Evolutionary conservation across 176 grass and related monocot species (phyloP), one percentile per base, ranked within the genome.

Genomic region (Rhynchospora pubera): DNA sequence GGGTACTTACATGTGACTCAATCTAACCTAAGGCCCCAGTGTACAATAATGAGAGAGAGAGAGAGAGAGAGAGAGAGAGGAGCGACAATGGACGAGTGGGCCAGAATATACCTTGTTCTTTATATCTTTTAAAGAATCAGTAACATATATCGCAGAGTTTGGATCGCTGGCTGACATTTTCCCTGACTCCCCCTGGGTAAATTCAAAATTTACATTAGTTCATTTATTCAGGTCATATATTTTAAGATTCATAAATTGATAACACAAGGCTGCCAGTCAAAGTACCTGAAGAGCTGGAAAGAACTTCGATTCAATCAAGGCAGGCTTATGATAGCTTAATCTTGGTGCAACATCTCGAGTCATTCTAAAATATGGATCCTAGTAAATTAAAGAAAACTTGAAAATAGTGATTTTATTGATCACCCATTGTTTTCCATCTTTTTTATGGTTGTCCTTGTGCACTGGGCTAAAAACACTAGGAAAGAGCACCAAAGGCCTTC

Each of bases 361-460:
- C 96, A 99, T 99, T 84, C 92, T 91, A 71, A 99, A 99, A 84
- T 99, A 99, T 73, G 96, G 96, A 90, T 99, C 96, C 96, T 95
- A 79, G 30, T 85, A 78, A 23, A 84, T 9, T 56, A 39, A 79
- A 69, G 6, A 11, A 80, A 87, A 69, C 12, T 50, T 19, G 26
- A 28, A 1, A 34, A 6, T 57, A 82, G 28, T 82, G 51, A 5
- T 34, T 74, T 84, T 10, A 84, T 7, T 55, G 47, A 4, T 57
- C 26, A 28, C 26, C 26, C 1, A 28, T 28, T 28, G 26, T 28
- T 28, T 28, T 28, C 26, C 26, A 28, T 28, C 26, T 28, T 28
- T n/a, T 28, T 28, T 28, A 28, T 28, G 26, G 26, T 28, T 28
- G 26, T 28, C 26, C 26, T 28, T 28, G 26, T 28, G 26, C 26